Percentiles rank a stretch among this genome's conserved stretches.
Conservation (phyloP, 140 eudicot genomes). For the Ambrosia hybrid region DNA sequence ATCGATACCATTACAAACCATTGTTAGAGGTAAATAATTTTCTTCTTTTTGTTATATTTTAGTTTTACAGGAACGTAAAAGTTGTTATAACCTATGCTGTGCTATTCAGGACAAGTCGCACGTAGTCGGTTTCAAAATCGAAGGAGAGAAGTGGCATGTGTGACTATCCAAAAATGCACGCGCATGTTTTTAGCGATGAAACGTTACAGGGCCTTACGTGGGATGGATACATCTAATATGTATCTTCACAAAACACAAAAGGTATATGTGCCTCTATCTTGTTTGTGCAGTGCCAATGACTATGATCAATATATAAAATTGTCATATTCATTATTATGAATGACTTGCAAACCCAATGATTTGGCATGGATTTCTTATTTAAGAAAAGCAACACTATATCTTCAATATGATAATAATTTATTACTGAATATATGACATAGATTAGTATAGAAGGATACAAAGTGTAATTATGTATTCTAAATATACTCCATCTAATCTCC, state of each 20-base stretch:
- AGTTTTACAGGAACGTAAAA: not conserved
- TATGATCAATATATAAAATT: not conserved
- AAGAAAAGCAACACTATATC: no score
- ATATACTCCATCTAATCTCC: no score
- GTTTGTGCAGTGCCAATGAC: not conserved
- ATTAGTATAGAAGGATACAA: constrained; percentile 62
- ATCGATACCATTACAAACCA: constrained; percentile 57
- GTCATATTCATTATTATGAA: constrained; percentile 4
- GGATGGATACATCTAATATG: constrained; percentile 61
- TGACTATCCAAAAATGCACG: constrained; percentile 57
- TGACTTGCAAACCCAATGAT: constrained; percentile 47
- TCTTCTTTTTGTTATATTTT: constrained; percentile 5
- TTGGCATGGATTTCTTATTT: constrained; percentile 38
- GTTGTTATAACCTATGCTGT: constrained; percentile 14
- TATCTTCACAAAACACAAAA: constrained; percentile 39
- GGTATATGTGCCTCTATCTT: no score
- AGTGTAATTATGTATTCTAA: no score
- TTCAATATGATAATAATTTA: no score
- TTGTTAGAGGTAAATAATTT: constrained; percentile 62
- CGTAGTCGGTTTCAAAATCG: constrained; percentile 40
- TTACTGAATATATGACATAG: no score
- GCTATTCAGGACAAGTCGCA: constrained; percentile 56
- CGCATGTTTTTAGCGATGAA: constrained; percentile 51
- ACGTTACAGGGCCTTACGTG: constrained; percentile 48
- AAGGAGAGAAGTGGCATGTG: constrained; percentile 63